Evolutionary conservation across 768 basidiomycete genomes (phyloP), one percentile per base, ranked within the genome.

Genomic region (Tubosaeta brunneosetosa): DNA sequence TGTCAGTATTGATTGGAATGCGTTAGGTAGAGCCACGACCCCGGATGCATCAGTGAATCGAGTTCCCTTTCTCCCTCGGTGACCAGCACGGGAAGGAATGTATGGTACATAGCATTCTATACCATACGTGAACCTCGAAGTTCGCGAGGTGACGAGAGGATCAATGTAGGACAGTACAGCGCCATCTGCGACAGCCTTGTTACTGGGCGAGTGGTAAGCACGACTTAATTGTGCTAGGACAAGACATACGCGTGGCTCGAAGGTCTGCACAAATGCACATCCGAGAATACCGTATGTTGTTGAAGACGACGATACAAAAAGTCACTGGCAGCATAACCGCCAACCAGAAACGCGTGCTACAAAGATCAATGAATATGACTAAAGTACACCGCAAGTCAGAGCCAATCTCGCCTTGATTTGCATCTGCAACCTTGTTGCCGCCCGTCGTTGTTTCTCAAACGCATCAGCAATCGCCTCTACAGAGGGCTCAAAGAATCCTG

Each of bases 111-210:
- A 8, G 40, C 71, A 69, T 40, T 69, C 51, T n/a, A 67, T 58
- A 2, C 74, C 74, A 32, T 74, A 76, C 0, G 74, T 75, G 48
- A 66, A 57, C 50, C 69, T 74, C 4, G 77, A 69, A 0, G 79
- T 69, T 6, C 34, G 34, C 16, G 14, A 36, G 5, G 34, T 36
- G 34, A 36, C 34, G 13, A 36, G 34, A 6, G 34, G 34, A 36
- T 36, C 14, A 34, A 34, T 12, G 36, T 66, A 68, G 53, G 58
- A 73, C 11, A 63, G 67, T 4, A 71, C 57, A 0, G 72, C 77
- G 0, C 81, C 79, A 55, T 81, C 77, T 1, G 81, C 77, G 16
- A 81, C 78, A 0, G 78, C 80, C 66, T 71, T 79, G 47, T 68
- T 70, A 3, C 74, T 76, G 44, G 6, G 43, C 4, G 25, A 3